phyloP scores from a whole-genome alignment of 768 basidiomycete species.

The Tubosaeta brunneosetosa region DNA sequence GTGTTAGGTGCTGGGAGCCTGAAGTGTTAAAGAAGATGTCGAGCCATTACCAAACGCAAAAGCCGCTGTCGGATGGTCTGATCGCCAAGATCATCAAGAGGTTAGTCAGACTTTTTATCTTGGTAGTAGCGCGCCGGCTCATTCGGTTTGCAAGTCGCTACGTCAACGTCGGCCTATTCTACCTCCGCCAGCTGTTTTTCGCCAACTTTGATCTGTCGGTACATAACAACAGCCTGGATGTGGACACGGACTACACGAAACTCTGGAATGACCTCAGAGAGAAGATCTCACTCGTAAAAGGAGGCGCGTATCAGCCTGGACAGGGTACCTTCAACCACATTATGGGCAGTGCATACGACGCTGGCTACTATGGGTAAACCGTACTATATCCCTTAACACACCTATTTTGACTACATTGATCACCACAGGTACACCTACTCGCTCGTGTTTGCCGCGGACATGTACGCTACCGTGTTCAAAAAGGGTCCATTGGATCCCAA shows the following conservation, averaged over 20 bases:
- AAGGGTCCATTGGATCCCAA: conserved; percentile 66
- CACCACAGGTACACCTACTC: conserved; percentile 62
- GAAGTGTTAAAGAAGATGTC: conserved; percentile 74
- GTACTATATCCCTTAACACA: too few species aligned
- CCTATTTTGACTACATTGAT: not conserved
- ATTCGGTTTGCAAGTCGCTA: conserved; percentile 46
- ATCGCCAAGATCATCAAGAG: conserved; percentile 81
- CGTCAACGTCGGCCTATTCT: conserved; percentile 78
- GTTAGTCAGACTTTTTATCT: conserved; percentile 27
- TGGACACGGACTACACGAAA: conserved; percentile 62
- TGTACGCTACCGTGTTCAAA: conserved; percentile 76
- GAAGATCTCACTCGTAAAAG: conserved; percentile 64
- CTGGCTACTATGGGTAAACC: conserved; percentile 57
- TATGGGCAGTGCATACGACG: conserved; percentile 61
- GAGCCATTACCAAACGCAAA: conserved; percentile 69
- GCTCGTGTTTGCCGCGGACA: conserved; percentile 56
- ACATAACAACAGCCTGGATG: conserved; percentile 39
- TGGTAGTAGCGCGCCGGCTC: not conserved
- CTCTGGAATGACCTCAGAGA: conserved; percentile 76
- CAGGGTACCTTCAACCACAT: conserved; percentile 77
- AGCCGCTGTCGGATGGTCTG: conserved; percentile 60
- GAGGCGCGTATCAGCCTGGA: conserved; percentile 52
- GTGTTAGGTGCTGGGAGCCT: conserved; percentile 71
- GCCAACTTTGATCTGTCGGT: conserved; percentile 33
- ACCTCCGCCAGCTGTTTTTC: conserved; percentile 70